Evolutionary conservation across 306 rosid species (phyloP).

Genomic region (Prunus mongolica): DNA sequence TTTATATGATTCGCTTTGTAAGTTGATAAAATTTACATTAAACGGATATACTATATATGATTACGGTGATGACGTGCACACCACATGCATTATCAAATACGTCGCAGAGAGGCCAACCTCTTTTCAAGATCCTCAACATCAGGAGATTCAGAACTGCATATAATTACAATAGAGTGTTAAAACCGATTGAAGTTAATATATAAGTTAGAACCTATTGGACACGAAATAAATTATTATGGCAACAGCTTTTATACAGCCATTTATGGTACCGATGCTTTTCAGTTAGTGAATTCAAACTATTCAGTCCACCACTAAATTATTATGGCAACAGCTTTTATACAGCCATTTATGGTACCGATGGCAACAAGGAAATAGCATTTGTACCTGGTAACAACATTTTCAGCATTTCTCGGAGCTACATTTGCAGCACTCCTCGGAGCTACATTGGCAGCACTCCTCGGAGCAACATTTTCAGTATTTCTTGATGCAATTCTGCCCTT

Average conservation of each 20-base stretch:
- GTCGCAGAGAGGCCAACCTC: slow-evolving; percentile 91
- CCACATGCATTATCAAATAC: slow-evolving; percentile 34
- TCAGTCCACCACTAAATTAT: not conserved
- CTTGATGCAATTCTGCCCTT: slow-evolving; percentile 90
- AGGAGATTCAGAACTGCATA: slow-evolving; percentile 54
- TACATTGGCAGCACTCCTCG: slow-evolving; percentile 44
- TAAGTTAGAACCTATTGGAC: no score
- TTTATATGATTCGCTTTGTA: slow-evolving; percentile 6
- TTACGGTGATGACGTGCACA: not conserved
- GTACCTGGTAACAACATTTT: slow-evolving; percentile 56
- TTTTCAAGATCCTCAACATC: slow-evolving; percentile 89
- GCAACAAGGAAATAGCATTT: not conserved
- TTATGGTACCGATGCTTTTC: not conserved
- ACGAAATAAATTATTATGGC: no score
- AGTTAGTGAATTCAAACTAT: not conserved
- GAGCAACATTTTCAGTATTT: slow-evolving; percentile 49
- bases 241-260: not conserved
- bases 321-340: no score
- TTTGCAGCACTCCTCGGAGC: slow-evolving; percentile 55
- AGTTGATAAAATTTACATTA: slow-evolving; percentile 10
- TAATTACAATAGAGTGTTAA: not conserved
- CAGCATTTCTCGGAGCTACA: slow-evolving; percentile 53
- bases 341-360: no score
- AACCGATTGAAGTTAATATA: not conserved
- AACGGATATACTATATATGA: not conserved